phyloP scores from a whole-genome alignment of 139 green algal species.

The Picochlorum sp. region DNA sequence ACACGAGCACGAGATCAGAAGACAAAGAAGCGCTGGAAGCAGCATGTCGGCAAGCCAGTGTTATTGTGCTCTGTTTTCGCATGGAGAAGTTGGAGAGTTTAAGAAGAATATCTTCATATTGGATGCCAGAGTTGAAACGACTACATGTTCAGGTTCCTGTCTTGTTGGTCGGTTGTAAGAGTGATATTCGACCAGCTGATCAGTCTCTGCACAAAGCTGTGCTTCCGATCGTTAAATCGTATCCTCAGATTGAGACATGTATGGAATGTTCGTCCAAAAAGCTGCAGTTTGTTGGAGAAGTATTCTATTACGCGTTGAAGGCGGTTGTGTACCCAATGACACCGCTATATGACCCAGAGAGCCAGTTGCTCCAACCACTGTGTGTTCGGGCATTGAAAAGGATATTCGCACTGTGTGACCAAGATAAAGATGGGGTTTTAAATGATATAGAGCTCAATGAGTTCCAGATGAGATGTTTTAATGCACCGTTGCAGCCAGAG shows the following conservation, averaged over 20 bases:
- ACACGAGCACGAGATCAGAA: slow-evolving; percentile 66
- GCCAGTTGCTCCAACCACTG: slow-evolving; percentile 41
- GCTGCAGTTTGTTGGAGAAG: slow-evolving; percentile 52
- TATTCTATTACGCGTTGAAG: slow-evolving; percentile 70
- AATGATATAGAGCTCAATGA: slow-evolving; percentile 75
- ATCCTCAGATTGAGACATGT: slow-evolving; percentile 73
- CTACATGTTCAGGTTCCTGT: slow-evolving; percentile 45
- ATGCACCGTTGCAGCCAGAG: slow-evolving; percentile 55
- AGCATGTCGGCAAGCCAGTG: slow-evolving; percentile 50
- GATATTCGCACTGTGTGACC: slow-evolving; percentile 80
- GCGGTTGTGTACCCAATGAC: slow-evolving; percentile 80
- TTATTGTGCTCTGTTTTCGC: slow-evolving; percentile 68
- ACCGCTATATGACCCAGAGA: slow-evolving; percentile 70
- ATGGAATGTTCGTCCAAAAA: slow-evolving; percentile 75
- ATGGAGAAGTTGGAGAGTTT: slow-evolving; percentile 39
- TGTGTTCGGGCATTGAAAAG: slow-evolving; percentile 71
- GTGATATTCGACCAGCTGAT: slow-evolving; percentile 53
- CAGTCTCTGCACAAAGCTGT: slow-evolving; percentile 43
- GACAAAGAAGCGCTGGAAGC: slow-evolving; percentile 47
- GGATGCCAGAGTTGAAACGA: slow-evolving; percentile 60
- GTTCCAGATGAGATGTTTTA: slow-evolving; percentile 76
- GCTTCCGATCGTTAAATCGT: slow-evolving; percentile 47
- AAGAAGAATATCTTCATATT: slow-evolving; percentile 43
- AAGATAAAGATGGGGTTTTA: slow-evolving; percentile 63
- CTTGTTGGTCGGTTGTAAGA: slow-evolving; percentile 65